Evolutionary conservation across 163 green algal genomes (phyloP), one percentile per base, ranked within the genome.

Genomic region (Picocystis sp.): DNA sequence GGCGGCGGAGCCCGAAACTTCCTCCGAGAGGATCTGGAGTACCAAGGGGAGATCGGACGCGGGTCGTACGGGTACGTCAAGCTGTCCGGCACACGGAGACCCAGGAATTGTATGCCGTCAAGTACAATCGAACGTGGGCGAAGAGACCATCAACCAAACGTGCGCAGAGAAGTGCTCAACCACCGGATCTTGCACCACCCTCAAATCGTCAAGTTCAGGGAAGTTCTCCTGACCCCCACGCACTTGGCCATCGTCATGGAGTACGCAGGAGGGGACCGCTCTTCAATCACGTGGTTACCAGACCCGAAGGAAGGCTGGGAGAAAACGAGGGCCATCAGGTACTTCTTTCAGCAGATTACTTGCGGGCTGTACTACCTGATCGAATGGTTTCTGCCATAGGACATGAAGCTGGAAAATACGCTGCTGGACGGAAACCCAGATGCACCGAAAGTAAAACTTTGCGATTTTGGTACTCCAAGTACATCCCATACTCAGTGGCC

Each of bases 321-420:
- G 69, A 77, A 56, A 42, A 57, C 24, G 52, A 58, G 58, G 63
- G n/a, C n/a, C n/a, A n/a, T 64, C 9, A 59, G 65, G 11, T 72
- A 63, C 57, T 65, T 66, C 60, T 72, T 78, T 53, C 70, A 75
- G 65, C 70, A 78, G 59, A 56, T 74, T 35, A 77, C 79, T 2
- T 48, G 67, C 9, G 70, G 55, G 1, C 45, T 75, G 6, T 63
- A 71, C 50, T 78, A 75, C 60, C 67, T 53, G 53, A 78, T 57
- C 47, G 50, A 42, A 62, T 72, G 81, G 83, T 9, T 78, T 93
- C 22, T 80, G 79, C 46, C 83, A 81, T 56, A 70, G 19, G 80
- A 89, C 59, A 83, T 89, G 61, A 89, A 92, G 61, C 70, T 92
- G 43, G 83, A 92, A 63, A 93, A 93, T 73, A 81, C 77, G 25